Base-by-base conservation (phyloP, 768 basidiomycete genomes). In the Rubroboletus pulcherrimus region DNA sequence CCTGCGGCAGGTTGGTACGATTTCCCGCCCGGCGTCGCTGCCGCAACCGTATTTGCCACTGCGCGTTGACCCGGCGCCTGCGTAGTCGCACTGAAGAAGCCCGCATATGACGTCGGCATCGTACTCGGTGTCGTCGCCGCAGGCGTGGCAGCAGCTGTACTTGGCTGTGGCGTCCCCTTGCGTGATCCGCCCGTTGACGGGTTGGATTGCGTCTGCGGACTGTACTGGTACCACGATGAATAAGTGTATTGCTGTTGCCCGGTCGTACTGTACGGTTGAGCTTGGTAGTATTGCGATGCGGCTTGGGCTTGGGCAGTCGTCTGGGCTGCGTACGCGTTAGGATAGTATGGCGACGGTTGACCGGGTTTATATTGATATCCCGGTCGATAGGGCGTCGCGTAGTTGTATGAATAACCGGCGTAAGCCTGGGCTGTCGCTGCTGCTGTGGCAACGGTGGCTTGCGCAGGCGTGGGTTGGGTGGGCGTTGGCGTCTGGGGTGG, bases 11-110 rank as follows among this genome's bases (percentile, higher is more conserved):
- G 66, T 19, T 70, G 64, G 53, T 69, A 72, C n/a, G 72, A 47
- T 41, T 75, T 75, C 41, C 53, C 66, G 8, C 54, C 59, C 0
- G 68, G 52, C 41, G 58, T 62, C 24, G 65, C 53, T 40, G 65
- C 60, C 24, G 78, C 60, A 26, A 81, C 80, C 0, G 82, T 83
- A 45, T 83, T 84, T 10, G 81, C 81, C 7, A 83, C 81, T 3
- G 79, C 81, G 5, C 81, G 78, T 51, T 80, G 75, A 29, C 69
- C 71, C 26, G 68, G 60, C 29, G 67, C 35, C 31, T 74, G 72
- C 52, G 67, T 55, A 40, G 59, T 41, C 7, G 60, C 54, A 40
- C 65, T 71, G 56, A 76, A 81, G 53, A 78, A 79, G 30, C 74
- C 66, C 0, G 77, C 73, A 54, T 80, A 80, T 31, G 66, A 71